Percentiles rank a stretch among this genome's conserved stretches.
These are phyloP conservation scores for Raffaelea albimanens DNA, from an alignment of 2,329 filamentous ascomycete genomes.

Conservation along the genomic window DNA sequence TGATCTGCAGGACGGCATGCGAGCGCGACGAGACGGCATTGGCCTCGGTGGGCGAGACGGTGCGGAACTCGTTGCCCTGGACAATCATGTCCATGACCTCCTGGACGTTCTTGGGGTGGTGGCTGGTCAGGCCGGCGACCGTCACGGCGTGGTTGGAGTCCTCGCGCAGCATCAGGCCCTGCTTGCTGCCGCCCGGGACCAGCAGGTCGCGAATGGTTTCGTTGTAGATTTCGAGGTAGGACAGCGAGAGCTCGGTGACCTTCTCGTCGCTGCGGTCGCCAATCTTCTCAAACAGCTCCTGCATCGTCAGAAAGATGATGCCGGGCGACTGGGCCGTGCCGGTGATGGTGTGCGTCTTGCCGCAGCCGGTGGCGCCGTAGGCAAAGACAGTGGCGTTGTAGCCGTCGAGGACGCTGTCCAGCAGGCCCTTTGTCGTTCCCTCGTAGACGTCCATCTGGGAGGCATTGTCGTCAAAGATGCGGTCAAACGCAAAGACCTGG, in stretches of 20 bases:
- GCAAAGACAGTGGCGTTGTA: conserved; percentile 99
- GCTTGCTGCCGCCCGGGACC: conserved; percentile 72
- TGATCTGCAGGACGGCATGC: conserved; percentile 95
- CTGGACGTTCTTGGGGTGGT: conserved; percentile 81
- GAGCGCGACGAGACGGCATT: conserved; percentile 97
- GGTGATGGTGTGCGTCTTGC: conserved; percentile 96
- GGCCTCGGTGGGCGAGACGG: conserved; percentile 92
- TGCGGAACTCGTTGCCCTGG: conserved; percentile 84
- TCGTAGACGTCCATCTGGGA: conserved; percentile 93
- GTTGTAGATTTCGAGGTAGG: conserved; percentile 98
- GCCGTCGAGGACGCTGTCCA: conserved; percentile 91
- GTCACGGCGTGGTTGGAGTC: conserved; percentile 90
- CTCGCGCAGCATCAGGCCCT: conserved; percentile 83
- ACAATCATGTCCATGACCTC: conserved; percentile 99
- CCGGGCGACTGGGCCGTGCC: conserved; percentile 87
- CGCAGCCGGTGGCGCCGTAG: conserved; percentile 94
- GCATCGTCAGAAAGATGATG: conserved; percentile 98
- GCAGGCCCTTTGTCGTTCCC: conserved; percentile 75
- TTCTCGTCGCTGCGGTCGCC: conserved; percentile 79
- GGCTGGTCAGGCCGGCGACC: conserved; percentile 81
- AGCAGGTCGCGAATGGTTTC: conserved; percentile 95
- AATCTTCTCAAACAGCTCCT: conserved; percentile 96
- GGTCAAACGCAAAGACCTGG: conserved; percentile 93
- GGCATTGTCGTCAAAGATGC: conserved; percentile 92
- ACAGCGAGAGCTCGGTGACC: conserved; percentile 79